Evolutionary conservation across 2,329 filamentous ascomycete genomes (phyloP).

Genomic region (Xylaria sp.): DNA sequence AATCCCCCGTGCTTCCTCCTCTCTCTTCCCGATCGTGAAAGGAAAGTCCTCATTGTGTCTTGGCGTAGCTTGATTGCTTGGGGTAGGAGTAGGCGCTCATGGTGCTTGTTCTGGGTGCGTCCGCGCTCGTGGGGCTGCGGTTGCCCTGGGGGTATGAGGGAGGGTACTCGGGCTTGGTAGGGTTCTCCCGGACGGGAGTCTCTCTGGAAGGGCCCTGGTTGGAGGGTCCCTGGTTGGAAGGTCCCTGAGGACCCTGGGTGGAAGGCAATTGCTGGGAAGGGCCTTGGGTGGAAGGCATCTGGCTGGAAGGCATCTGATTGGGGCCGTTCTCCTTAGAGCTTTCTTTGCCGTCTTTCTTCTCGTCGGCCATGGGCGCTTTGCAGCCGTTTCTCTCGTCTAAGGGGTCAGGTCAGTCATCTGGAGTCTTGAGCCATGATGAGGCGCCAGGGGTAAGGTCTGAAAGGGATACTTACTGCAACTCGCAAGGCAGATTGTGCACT

Average conservation of each 20-base stretch:
- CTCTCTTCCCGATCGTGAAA: neutral
- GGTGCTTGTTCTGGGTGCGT: neutral
- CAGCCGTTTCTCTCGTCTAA: neutral
- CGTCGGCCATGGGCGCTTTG: neutral
- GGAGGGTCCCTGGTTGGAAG: no score
- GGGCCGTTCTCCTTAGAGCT: no score
- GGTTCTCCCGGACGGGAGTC: no score
- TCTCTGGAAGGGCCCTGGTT: no score
- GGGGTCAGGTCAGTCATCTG: neutral
- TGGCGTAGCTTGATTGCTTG: neutral
- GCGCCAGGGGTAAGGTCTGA: neutral
- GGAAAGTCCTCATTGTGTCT: neutral
- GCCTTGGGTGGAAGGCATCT: no score
- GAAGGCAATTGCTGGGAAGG: no score
- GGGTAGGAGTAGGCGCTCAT: neutral
- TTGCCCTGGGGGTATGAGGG: no score
- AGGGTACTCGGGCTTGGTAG: no score
- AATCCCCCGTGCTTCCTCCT: neutral
- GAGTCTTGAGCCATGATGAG: neutral
- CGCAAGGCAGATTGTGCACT: slow-evolving; percentile 9
- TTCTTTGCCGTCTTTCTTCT: neutral
- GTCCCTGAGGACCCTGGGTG: no score
- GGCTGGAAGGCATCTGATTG: neutral
- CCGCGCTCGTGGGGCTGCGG: neutral
- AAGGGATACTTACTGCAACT: slow-evolving; percentile 9